phyloP scores from a whole-genome alignment of 1,139 yeast genomes.

The Yarrowia galli region DNA sequence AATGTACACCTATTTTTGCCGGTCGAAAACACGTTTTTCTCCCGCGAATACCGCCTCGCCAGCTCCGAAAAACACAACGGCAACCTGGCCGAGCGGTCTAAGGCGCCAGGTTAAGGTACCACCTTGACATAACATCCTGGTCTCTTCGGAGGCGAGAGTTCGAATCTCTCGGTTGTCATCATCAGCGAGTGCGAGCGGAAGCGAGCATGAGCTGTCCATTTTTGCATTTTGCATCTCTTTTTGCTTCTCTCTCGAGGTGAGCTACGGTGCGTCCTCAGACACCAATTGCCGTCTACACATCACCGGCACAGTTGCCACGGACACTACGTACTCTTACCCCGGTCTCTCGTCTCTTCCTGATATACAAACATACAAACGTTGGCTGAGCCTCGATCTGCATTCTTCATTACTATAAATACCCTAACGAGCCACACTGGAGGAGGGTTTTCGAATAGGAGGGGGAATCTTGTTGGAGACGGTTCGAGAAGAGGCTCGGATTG shows the following conservation, averaged over 20 bases:
- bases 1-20: no score
- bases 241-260: background rate
- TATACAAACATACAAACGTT: background rate
- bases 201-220: background rate
- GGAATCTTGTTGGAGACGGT: conserved; percentile 43
- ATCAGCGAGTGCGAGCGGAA: background rate
- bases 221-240: background rate
- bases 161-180: conserved; percentile 38
- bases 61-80: background rate
- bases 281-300: no score
- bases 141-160: conserved; percentile 39
- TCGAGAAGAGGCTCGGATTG: conserved; percentile 46
- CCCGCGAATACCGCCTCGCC: background rate
- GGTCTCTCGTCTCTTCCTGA: no score
- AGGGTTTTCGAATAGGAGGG: conserved; percentile 42
- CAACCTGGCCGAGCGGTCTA: conserved; percentile 39
- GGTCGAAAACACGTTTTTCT: no score
- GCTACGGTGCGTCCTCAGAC: conserved; percentile 3
- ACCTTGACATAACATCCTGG: conserved; percentile 33
- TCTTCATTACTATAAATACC: conserved; percentile 24
- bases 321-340: no score
- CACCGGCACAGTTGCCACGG: no score
- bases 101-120: conserved; percentile 39
- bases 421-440: conserved; percentile 39
- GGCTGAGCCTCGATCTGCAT: background rate